Evolutionary conservation across 108 stramenopile genomes (phyloP).

Genomic region (Craspedostauros australis): DNA sequence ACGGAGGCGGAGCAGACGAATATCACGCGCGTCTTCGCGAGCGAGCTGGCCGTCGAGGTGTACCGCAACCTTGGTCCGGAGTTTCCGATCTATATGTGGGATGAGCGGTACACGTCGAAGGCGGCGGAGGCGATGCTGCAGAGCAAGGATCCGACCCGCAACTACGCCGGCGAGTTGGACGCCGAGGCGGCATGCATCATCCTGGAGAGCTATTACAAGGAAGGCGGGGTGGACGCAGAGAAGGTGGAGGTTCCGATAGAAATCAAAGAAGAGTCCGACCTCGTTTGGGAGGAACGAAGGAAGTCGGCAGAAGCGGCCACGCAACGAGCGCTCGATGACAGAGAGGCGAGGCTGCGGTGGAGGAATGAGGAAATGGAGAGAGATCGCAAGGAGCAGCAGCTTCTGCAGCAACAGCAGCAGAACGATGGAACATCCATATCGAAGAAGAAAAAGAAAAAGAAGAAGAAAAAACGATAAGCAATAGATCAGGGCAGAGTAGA

Average conservation of each 20-base stretch:
- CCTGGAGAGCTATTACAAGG: slow-evolving; percentile 71
- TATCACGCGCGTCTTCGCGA: slow-evolving; percentile 51
- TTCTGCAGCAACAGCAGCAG: slow-evolving; percentile 11
- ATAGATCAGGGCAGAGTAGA: no score
- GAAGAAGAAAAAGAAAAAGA: slow-evolving; percentile 21
- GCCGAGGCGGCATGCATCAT: slow-evolving; percentile 81
- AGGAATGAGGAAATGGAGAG: slow-evolving; percentile 31
- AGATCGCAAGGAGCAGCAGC: slow-evolving; percentile 4
- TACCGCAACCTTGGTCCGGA: slow-evolving; percentile 33
- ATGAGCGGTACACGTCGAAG: slow-evolving; percentile 81
- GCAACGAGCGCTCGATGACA: no score
- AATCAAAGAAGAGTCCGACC: no score
- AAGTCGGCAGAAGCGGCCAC: no score
- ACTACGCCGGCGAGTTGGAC: slow-evolving; percentile 52
- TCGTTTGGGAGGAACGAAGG: no score
- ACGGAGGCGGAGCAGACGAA: slow-evolving; percentile 64
- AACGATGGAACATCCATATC: slow-evolving; percentile 5
- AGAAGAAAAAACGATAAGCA: slow-evolving; percentile 25
- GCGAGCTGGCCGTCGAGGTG: slow-evolving; percentile 20
- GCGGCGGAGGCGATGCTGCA: slow-evolving; percentile 61
- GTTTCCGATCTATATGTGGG: slow-evolving; percentile 55
- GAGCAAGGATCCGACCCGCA: slow-evolving; percentile 26
- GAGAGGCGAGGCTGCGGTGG: slow-evolving; percentile 15
- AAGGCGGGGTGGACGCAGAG: slow-evolving; percentile 26
- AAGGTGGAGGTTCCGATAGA: slow-evolving; percentile 2